Evolutionary conservation across 169 alveolate species (phyloP).

Genomic region (Cryptosporidium meleagridis): DNA sequence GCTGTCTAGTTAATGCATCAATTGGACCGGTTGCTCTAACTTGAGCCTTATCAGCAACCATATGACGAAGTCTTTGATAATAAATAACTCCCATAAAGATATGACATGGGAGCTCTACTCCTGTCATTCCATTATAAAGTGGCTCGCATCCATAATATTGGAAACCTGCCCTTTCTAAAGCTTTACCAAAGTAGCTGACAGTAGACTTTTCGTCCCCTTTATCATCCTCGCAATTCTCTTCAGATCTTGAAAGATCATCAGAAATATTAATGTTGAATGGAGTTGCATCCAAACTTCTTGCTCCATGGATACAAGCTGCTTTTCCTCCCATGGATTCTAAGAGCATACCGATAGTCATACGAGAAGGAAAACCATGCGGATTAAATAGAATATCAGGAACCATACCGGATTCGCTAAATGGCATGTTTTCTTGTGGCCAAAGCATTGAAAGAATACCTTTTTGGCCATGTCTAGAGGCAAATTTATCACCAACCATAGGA

Average conservation of each 20-base stretch:
- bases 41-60: slow-evolving; percentile 97
- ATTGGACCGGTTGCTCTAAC: slow-evolving; percentile 99
- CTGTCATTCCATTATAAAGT: slow-evolving; percentile 97
- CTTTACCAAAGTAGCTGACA: slow-evolving; percentile 80
- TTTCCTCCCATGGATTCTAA: slow-evolving; percentile 99
- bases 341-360: slow-evolving; percentile 99
- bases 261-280: slow-evolving; percentile 86
- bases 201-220: slow-evolving; percentile 41
- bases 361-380: slow-evolving; percentile 99
- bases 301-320: slow-evolving; percentile 96
- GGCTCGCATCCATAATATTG: slow-evolving; percentile 97
- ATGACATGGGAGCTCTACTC: slow-evolving; percentile 96
- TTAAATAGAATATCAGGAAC: slow-evolving; percentile 99
- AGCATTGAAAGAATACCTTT: slow-evolving; percentile 98
- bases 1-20: slow-evolving; percentile 98
- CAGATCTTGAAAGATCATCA: slow-evolving; percentile 27
- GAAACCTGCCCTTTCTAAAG: slow-evolving; percentile 65
- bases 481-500: slow-evolving; percentile 99
- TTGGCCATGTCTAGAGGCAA: slow-evolving; percentile 99
- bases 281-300: slow-evolving; percentile 88
- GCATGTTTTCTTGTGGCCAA: slow-evolving; percentile 99
- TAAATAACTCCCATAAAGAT: slow-evolving; percentile 98
- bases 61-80: slow-evolving; percentile 99
- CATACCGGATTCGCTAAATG: slow-evolving; percentile 98
- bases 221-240: slow-evolving; percentile 32